A percentile compares a stretch with the other conserved stretches of the same genome.
phyloP scores from a whole-genome alignment of 352 stramenopile genomes.

The Phytophthora capsici region DNA sequence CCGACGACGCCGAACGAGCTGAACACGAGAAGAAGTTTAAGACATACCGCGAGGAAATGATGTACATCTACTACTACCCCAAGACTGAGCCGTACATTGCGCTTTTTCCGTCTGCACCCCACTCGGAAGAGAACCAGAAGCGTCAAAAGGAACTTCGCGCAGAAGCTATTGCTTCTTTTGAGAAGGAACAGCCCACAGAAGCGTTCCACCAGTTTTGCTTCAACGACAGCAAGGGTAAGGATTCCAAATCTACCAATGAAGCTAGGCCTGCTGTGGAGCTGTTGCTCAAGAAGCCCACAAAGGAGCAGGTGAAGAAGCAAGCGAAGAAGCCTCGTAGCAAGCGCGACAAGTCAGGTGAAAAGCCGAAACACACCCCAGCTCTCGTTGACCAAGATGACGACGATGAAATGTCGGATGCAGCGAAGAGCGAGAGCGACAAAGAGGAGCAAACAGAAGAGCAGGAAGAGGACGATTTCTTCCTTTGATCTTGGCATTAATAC shows the following conservation, averaged over 20 bases:
- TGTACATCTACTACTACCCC: constrained; percentile 88
- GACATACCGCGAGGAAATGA: constrained; percentile 64
- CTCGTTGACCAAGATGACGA: constrained; percentile 69
- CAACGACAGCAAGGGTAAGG: constrained; percentile 52
- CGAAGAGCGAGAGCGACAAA: constrained; percentile 22
- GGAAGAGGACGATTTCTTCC: constrained; percentile 76
- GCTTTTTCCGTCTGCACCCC: constrained; percentile 63
- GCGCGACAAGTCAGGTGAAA: constrained; percentile 50
- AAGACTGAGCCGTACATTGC: constrained; percentile 76
- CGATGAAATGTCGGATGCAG: constrained; percentile 27
- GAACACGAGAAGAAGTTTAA: constrained; percentile 51
- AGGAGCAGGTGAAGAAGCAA: constrained; percentile 77
- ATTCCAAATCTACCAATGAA: constrained; percentile 11
- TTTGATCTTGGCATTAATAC: constrained; percentile 43
- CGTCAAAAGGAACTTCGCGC: constrained; percentile 54
- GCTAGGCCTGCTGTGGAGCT: constrained; percentile 48
- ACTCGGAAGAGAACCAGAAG: constrained; percentile 56
- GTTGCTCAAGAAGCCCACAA: constrained; percentile 68
- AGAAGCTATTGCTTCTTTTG: constrained; percentile 55
- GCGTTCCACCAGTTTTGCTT: constrained; percentile 82
- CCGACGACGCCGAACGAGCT: constrained; percentile 47
- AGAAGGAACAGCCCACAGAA: constrained; percentile 60
- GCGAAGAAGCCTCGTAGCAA: constrained; percentile 66
- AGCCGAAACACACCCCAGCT: constrained; percentile 34
- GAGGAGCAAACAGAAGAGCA: constrained; percentile 41